Base-by-base conservation (phyloP, 805 yeast genomes). In the Spathaspora girioi region DNA sequence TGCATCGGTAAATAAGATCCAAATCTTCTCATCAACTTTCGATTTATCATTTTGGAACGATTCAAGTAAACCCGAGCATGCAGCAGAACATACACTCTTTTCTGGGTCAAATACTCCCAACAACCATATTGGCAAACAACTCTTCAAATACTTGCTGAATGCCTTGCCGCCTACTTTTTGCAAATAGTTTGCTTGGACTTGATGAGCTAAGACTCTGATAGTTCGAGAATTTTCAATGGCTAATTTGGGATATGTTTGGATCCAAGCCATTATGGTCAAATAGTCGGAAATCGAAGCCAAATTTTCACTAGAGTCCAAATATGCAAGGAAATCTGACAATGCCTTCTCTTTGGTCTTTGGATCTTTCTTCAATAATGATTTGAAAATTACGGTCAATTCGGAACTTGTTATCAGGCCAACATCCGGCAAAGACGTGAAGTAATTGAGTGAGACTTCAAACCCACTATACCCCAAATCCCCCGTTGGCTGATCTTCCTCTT, bases 271-370 rank as follows among this genome's bases (percentile, higher is more conserved):
- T n/a, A 78, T 65, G 17, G 79, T 77, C 23, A 80, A 59, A 49
- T 84, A 87, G 54, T 85, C 84, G 35, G 48, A 50, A 15, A 61
- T 60, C 31, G 56, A 54, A 1, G 65, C 59, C 7, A 51, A 38
- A 5, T 54, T 35, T 1, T 56, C 53, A 4, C 59, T 53, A 31
- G 63, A 52, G 2, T 80, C 54, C 2, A 74, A 59, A 29, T 86
- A 62, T 7, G 54, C 54, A 31, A 62, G 51, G 44, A 73, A 60
- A 42, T 87, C 96, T 5, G 57, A 63, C 23, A 90, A 70, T 1
- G 94, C 90, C 62, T 86, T 88, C 58, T 89, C 96, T 61, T 84
- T 87, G 0, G 98, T 93, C n/a, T 82, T 84, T 6, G 85, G 79
- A 60, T 91, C 96, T 61, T 87, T 81, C 66, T 91, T 92, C 64